Percentiles rank a stretch among this genome's conserved stretches.
These are phyloP conservation scores for Colletotrichum karsti DNA, from an alignment of 2,329 filamentous ascomycete species.

Conservation along the genomic window DNA sequence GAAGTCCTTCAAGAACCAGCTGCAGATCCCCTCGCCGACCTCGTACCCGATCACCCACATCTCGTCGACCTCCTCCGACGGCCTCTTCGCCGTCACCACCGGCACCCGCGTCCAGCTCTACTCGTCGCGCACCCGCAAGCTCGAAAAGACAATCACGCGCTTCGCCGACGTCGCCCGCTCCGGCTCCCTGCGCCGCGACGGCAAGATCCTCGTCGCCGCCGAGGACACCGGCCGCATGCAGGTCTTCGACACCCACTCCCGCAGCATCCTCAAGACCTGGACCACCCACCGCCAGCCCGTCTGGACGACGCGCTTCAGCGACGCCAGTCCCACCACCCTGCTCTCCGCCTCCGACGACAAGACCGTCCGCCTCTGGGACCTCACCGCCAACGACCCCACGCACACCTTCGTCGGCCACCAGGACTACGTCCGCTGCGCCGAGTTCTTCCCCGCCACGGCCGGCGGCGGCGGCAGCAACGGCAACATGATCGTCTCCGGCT, in stretches of 20 bases:
- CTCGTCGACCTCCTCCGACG: conserved; percentile 69
- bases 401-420: conserved; percentile 85
- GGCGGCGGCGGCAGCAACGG: conserved; percentile 70
- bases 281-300: conserved; percentile 92
- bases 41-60: conserved; percentile 92
- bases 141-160: conserved; percentile 91
- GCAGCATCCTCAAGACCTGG: conserved; percentile 96
- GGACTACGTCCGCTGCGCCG: conserved; percentile 90
- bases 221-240: conserved; percentile 93
- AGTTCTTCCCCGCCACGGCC: conserved; percentile 76
- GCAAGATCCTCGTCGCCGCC: conserved; percentile 87
- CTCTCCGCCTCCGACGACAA: conserved; percentile 93
- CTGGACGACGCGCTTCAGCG: conserved; percentile 92
- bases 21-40: conserved; percentile 89
- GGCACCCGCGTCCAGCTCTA: conserved; percentile 94
- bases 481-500: conserved; percentile 86
- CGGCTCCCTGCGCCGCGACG: conserved; percentile 88
- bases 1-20: conserved; percentile 92
- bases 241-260: conserved; percentile 88
- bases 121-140: conserved; percentile 89
- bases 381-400: conserved; percentile 80
- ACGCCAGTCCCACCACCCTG: conserved; percentile 82
- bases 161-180: conserved; percentile 93
- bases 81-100: conserved; percentile 92
- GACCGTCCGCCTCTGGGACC: conserved; percentile 93